Base-by-base conservation (phyloP, 2,329 filamentous ascomycete species). In the Cladosporium sp. region DNA sequence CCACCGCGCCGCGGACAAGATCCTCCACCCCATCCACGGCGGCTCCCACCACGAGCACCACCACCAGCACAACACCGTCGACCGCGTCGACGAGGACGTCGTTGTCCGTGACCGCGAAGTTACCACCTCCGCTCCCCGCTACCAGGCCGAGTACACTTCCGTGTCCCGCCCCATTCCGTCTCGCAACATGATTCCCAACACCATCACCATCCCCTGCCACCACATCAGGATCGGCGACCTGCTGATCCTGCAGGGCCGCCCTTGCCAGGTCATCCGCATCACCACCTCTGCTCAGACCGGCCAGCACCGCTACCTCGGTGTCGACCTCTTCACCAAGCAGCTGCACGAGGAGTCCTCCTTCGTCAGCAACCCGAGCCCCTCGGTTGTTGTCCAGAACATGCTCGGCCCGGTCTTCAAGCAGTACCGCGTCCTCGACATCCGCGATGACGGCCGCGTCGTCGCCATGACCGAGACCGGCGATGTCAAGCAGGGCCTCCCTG, bases 181-280 rank as follows among this genome's bases (percentile, higher is more conserved):
- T 45, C 44, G 40, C 44, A 49, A 35, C 44, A 53, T 53, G 51
- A 48, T 46, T 53, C 80, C 85, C 71, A 91, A 93, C 81, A 95
- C 89, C 66, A 91, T 97, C 73, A 92, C 91, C 71, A 96, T 98
- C 75, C 93, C 95, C 62, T 95, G 90, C 86, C 89, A 98, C 84
- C 95, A 97, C 82, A 92, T 98, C 79, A 93, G 93, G 79, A 88
- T 97, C 67, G 93, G 93, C 74, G 93, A 98, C 77, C 88, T 98
- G 77, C 77, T 98, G 77, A 95, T 97, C 79, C 89, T 98, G 63
- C 93, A 98, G 83, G 92, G 92, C 74, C 92, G 93, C 66, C 91
- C 93, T 69, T 97, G 90, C 87, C 93, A 98, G 84, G 92, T 98
- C 74, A 98, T 98, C 81, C 92, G 92, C 73, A 96, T 98, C 85